Percentiles rank a stretch among this genome's conserved stretches.
Evolutionary conservation across 371 early-diverging fungal genomes (phyloP).

Genomic region (Actinomortierella ambigua): DNA sequence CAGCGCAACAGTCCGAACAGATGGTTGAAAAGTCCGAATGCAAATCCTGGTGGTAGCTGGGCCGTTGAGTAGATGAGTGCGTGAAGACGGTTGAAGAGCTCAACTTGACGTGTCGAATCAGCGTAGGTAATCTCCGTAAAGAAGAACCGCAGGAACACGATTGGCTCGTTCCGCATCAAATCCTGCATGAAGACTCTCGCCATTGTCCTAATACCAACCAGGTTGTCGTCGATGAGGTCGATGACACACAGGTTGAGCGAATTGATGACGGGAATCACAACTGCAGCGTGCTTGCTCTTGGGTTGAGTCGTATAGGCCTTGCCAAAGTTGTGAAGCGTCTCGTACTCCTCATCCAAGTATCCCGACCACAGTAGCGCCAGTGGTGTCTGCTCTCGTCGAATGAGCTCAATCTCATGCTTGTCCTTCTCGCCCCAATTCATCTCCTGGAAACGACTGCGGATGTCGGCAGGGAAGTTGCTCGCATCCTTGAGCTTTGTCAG

Average conservation of each 20-base stretch:
- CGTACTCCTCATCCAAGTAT: constrained; percentile 59
- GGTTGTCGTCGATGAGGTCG: constrained; percentile 57
- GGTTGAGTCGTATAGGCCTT: constrained; percentile 19
- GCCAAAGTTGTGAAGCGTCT: constrained; percentile 42
- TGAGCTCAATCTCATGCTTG: constrained; percentile 60
- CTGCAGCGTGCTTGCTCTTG: constrained; percentile 39
- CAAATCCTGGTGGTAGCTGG: constrained; percentile 62
- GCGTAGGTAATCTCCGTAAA: constrained; percentile 58
- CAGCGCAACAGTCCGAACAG: constrained; percentile 70
- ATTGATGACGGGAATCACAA: constrained; percentile 55
- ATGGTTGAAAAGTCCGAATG: constrained; percentile 64
- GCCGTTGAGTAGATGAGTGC: constrained; percentile 56
- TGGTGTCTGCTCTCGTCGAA: constrained; percentile 57
- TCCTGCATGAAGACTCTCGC: constrained; percentile 55
- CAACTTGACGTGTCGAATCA: constrained; percentile 46
- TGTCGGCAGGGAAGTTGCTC: constrained; percentile 61
- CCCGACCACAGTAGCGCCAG: constrained; percentile 58
- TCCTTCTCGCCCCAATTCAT: constrained; percentile 68
- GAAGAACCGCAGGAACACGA: constrained; percentile 60
- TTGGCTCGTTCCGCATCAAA: constrained; percentile 64
- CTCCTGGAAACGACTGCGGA: constrained; percentile 64
- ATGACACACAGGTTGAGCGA: constrained; percentile 54
- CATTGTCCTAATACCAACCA: constrained; percentile 53
- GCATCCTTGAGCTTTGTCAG: constrained; percentile 60
- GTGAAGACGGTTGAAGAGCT: constrained; percentile 53